Evolutionary conservation across 2,329 filamentous ascomycete genomes (phyloP), one percentile per base, ranked within the genome.

Genomic region (Bipolaris victoriae): DNA sequence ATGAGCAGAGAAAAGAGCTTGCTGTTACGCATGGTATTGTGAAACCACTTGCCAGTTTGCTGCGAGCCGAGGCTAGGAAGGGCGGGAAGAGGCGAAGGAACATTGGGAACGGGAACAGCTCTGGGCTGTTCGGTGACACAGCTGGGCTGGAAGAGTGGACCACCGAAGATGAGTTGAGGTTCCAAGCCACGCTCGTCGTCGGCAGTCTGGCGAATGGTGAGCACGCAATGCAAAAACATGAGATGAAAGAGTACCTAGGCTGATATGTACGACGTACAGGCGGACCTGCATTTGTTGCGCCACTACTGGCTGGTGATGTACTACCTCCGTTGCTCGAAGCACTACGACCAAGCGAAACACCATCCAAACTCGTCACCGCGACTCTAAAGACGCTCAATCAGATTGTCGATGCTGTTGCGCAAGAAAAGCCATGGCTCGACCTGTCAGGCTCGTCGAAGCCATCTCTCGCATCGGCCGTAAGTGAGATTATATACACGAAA

Each of bases 141-240:
- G 46, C 52, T 16, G 55, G 36, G n/a, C 9, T 48, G 22, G 49
- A 50, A 18, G 71, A 77, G 11, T 77, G 87, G 63, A 82, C 81
- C 2, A 84, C 88, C 10, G 86, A 90, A 57, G 88, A 93, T 54
- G 83, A 85, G 43, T 82, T 88, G 46, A 86, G 87, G 64, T 80
- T 95, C 55, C 91, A 96, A 74, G 89, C 90, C n/a, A 84, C 93
- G 37, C 87, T 96, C 62, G 84, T 97, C n/a, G 80, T 96, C 35
- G 88, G 89, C 45, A 95, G 91, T 75, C 86, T 98, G 71, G 91
- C 92, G 55, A 88, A 90, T 78, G 92, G 93, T 92, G 82, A 69
- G 82, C 54, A 53, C 52, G 56, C 50, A 35, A 46, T 20, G 50
- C 40, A 22, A 41, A 20, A 48, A 31, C 9, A 41, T 36, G 10